Percentiles rank a stretch among this genome's conserved stretches.
phyloP scores from a whole-genome alignment of 768 basidiomycete species.

The Boletellus emodensis region DNA sequence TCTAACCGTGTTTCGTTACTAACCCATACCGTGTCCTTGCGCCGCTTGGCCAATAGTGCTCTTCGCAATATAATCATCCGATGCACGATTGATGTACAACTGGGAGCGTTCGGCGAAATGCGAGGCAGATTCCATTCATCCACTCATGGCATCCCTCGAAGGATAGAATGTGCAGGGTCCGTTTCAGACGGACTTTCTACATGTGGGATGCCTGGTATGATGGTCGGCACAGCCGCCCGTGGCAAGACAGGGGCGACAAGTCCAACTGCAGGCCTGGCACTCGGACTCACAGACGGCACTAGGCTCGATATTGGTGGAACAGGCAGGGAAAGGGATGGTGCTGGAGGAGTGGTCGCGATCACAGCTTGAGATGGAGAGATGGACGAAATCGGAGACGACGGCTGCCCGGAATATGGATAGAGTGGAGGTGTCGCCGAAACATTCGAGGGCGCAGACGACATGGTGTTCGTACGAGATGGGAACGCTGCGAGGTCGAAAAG shows the following conservation, averaged over 20 bases:
- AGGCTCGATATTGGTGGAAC: slow-evolving; percentile 21
- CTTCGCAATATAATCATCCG: slow-evolving; percentile 1
- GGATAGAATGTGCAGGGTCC: slow-evolving; percentile 11
- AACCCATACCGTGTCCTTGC: neutral
- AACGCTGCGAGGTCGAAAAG: slow-evolving; percentile 31
- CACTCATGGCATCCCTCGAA: slow-evolving; percentile 2
- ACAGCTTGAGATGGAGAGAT: slow-evolving; percentile 8
- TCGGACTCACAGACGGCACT: neutral
- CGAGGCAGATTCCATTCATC: neutral
- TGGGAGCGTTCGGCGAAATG: neutral
- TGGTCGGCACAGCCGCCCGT: slow-evolving; percentile 10
- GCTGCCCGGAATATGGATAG: neutral
- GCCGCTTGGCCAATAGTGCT: neutral
- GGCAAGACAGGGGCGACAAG: slow-evolving; percentile 10
- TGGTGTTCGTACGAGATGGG: slow-evolving; percentile 29
- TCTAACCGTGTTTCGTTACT: neutral
- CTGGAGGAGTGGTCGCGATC: neutral
- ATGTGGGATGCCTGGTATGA: slow-evolving; percentile 17
- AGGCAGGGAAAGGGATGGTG: slow-evolving; percentile 8
- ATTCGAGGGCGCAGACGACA: slow-evolving; percentile 25
- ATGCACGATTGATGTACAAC: neutral
- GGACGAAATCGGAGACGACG: slow-evolving; percentile 4
- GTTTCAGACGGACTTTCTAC: slow-evolving; percentile 34
- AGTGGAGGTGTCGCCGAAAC: slow-evolving; percentile 15
- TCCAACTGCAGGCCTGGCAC: neutral